Conservation (phyloP, 2,329 filamentous ascomycete species). For the Trichoderma koningiopsis region DNA sequence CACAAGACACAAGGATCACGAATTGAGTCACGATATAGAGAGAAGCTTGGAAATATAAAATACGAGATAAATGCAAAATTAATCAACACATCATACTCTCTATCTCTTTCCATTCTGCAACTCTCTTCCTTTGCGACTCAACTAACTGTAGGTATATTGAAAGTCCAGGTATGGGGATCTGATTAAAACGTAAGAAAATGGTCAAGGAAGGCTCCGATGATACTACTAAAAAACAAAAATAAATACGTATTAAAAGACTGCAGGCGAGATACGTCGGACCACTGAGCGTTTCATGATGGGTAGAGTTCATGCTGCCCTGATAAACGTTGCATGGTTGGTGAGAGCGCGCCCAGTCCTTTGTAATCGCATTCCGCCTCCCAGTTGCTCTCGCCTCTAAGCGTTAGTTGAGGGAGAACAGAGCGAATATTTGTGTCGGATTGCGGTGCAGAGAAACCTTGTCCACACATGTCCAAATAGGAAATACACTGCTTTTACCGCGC, state of each 20-base stretch:
- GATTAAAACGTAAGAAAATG: constrained; percentile 45
- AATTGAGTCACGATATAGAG: background rate
- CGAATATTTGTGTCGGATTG: constrained; percentile 29
- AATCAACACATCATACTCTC: constrained; percentile 23
- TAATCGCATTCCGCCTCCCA: constrained; percentile 6
- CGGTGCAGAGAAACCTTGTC: constrained; percentile 26
- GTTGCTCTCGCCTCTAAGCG: constrained; percentile 28
- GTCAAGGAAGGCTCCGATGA: constrained; percentile 41
- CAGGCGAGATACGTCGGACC: background rate
- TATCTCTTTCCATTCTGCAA: constrained; percentile 18
- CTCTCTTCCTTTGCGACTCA: constrained; percentile 31
- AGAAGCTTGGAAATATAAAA: background rate
- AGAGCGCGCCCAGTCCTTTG: constrained; percentile 7
- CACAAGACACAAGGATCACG: background rate
- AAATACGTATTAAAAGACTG: constrained; percentile 33
- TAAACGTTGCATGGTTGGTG: background rate
- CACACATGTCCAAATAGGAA: constrained; percentile 31
- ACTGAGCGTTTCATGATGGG: background rate
- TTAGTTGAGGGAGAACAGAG: constrained; percentile 30
- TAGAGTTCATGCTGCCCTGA: background rate
- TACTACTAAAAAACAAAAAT: constrained; percentile 43
- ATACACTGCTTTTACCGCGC: constrained; percentile 34
- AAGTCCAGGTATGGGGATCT: constrained; percentile 39
- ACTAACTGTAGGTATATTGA: constrained; percentile 37
- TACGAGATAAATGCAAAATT: constrained; percentile 17